Evolutionary conservation across 805 yeast species (phyloP), one percentile per base, ranked within the genome.

Genomic region (Debaryomyces prosopidis): DNA sequence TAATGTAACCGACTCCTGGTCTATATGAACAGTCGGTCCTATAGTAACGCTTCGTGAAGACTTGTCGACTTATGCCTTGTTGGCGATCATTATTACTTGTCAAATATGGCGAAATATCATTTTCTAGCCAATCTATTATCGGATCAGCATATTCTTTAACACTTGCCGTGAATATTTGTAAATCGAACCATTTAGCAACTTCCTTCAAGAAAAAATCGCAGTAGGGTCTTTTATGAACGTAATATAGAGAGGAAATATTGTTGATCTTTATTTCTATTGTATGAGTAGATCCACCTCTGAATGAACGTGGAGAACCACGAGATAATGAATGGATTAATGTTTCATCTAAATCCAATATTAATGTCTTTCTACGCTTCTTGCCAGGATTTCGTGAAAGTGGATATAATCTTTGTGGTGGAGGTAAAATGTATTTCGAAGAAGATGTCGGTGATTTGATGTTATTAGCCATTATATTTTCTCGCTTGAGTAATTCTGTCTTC

Each of bases 61-160:
- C 43, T 33, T 50, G 52, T 8, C 16, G 33, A 14, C 16, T 30
- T 6, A 14, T 30, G 12, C 40, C 40, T 20, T 31, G 28, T 17
- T 30, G 39, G 16, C 19, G 41, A 20, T 43, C 39, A 16, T 32
- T 52, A 49, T 20, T 40, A 31, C 30, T 48, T 36, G 37, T 51
- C 58, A 28, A 30, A 50, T 51, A 14, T 2, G 41, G 12, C 14
- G 65, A 53, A 23, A 67, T 55, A 44, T 85, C 88, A 55, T 77
- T 75, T 62, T 92, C 98, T 16, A 92, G 72, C 83, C 91, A 88
- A 65, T 92, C 92, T 42, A 94, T 88, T 41, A 94, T 95, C 0
- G 99, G 98, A 59, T 94, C 99, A 0, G 99, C 98, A 59, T 94
- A 94, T 60, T 89, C 96, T 63, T 84, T 81, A 49, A 94, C 91